These are phyloP conservation scores for Vaccinium darrowii DNA, from an alignment of 148 eudicot genomes.

Conservation along the genomic window DNA sequence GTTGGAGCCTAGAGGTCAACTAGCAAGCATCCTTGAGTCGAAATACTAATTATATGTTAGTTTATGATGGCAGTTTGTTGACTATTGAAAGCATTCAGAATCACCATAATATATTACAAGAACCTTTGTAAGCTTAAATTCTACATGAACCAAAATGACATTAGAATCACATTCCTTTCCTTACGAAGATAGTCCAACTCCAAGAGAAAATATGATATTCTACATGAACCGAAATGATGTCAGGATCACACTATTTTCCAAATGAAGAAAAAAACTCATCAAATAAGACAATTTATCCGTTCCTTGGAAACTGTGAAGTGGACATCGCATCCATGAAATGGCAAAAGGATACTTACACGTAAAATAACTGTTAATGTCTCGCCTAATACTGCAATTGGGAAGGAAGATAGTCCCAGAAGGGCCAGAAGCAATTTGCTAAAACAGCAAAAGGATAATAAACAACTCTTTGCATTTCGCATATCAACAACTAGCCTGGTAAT, in stretches of 20 bases:
- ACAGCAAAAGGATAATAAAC: neutral
- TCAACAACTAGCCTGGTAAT: neutral
- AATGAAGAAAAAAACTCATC: neutral
- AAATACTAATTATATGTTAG: neutral
- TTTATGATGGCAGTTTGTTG: neutral
- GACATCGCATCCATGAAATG: neutral
- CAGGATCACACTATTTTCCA: no score
- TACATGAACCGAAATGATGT: no score
- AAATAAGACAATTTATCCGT: neutral
- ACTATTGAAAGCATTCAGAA: neutral
- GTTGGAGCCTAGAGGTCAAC: neutral
- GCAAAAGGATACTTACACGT: neutral
- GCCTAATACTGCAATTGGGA: neutral
- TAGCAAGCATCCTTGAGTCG: neutral
- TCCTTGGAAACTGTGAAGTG: neutral
- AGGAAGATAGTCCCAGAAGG: neutral
- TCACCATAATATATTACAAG: neutral
- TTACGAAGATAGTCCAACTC: neutral
- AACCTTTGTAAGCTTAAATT: neutral
- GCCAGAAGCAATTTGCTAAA: neutral
- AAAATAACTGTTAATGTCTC: neutral
- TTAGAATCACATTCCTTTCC: neutral
- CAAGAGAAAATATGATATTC: neutral
- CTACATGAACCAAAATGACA: neutral
- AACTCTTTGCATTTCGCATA: neutral